Conservation (phyloP, 2,329 filamentous ascomycete species). For the Fusarium nurragi region DNA sequence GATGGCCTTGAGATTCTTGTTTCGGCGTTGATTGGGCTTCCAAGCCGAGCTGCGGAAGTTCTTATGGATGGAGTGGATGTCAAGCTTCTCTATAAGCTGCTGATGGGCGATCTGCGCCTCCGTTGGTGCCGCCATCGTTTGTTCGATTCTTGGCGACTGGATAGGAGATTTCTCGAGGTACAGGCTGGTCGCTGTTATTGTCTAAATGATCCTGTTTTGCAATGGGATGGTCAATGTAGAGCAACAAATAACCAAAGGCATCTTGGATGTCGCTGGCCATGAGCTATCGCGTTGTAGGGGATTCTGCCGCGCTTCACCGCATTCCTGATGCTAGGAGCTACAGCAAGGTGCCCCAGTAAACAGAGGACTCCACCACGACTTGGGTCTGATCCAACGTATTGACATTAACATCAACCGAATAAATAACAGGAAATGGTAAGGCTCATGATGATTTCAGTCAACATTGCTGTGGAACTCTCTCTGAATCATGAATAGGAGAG, state of each 20-base stretch:
- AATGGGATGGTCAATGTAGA: neutral
- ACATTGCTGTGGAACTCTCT: neutral
- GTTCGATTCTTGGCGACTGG: constrained; percentile 18
- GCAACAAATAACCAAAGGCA: neutral
- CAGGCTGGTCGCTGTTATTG: neutral
- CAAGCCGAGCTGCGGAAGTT: constrained; percentile 90
- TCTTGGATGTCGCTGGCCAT: constrained; percentile 3
- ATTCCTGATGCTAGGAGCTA: constrained; percentile 4
- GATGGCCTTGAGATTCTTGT: constrained; percentile 99
- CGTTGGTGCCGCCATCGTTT: constrained; percentile 69
- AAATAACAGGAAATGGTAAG: constrained; percentile 23
- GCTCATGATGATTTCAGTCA: neutral
- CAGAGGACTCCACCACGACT: constrained; percentile 25
- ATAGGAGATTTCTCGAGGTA: neutral
- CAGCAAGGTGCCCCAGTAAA: constrained; percentile 29
- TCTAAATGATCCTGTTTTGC: neutral
- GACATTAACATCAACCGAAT: neutral
- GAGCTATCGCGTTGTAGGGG: constrained; percentile 20
- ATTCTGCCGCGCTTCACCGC: constrained; percentile 52
- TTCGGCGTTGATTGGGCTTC: constrained; percentile 93
- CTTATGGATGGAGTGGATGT: constrained; percentile 87
- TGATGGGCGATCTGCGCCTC: constrained; percentile 84
- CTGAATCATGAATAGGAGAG: constrained; percentile 71
- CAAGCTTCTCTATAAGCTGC: constrained; percentile 86
- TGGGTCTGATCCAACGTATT: neutral